Evolutionary conservation across 2,329 filamentous ascomycete genomes (phyloP).

Genomic region (Ceratocystis diversiconidia): DNA sequence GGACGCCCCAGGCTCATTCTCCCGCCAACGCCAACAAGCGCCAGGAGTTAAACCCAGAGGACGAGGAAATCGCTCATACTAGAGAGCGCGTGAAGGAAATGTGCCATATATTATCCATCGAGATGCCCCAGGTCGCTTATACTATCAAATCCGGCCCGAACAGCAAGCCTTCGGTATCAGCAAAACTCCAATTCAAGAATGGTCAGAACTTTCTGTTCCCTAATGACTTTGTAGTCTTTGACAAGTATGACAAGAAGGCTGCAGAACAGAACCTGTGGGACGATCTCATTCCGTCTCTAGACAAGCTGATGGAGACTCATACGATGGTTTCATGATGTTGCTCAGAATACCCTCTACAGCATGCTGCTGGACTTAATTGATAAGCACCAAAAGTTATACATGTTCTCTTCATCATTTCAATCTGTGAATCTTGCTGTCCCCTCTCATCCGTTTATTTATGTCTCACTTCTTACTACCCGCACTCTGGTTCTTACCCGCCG

Average conservation of each 20-base stretch:
- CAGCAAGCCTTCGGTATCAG: background rate
- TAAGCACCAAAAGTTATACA: background rate
- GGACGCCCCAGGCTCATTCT: background rate
- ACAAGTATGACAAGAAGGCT: conserved; percentile 24
- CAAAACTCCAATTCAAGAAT: background rate
- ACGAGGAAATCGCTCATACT: background rate
- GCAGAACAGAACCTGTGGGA: conserved; percentile 30
- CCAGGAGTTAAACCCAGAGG: background rate
- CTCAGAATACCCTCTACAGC: background rate
- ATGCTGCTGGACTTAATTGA: background rate
- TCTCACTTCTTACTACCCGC: conserved; percentile 20
- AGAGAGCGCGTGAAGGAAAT: background rate
- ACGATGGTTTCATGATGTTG: background rate
- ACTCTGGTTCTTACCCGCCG: conserved; percentile 32
- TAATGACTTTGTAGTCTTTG: conserved; percentile 25
- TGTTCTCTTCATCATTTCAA: background rate
- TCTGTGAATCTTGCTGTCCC: background rate
- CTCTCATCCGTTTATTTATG: background rate
- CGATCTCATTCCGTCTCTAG: conserved; percentile 21
- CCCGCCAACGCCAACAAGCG: background rate
- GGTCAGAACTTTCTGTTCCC: conserved; percentile 23
- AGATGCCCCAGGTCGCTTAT: background rate
- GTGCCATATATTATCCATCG: background rate
- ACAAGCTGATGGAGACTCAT: conserved; percentile 17
- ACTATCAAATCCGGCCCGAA: background rate